These are phyloP conservation scores for Coccomyxa sp. DNA, from an alignment of 139 green algal species.

Conservation along the genomic window DNA sequence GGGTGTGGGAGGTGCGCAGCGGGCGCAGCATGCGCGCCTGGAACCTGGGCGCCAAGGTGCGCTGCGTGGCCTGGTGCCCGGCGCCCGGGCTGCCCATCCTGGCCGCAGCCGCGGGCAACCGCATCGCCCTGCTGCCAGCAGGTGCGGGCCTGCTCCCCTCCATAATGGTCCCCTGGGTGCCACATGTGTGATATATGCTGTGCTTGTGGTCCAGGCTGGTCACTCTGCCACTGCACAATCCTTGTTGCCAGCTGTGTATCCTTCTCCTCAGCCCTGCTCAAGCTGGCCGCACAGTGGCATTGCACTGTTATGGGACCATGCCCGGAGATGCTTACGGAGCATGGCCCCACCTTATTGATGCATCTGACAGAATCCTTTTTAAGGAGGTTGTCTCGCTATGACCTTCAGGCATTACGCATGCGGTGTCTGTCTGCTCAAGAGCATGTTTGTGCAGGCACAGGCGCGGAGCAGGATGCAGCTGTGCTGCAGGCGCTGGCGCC, in stretches of 20 bases:
- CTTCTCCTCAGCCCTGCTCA: too few species aligned
- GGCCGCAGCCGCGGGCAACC: slow-evolving; percentile 40
- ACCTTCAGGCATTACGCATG: not conserved
- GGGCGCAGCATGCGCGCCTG: slow-evolving; percentile 41
- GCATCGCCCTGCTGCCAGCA: slow-evolving; percentile 56
- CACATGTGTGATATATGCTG: too few species aligned
- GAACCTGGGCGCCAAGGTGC: slow-evolving; percentile 46
- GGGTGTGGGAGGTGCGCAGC: slow-evolving; percentile 86
- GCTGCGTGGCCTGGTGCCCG: slow-evolving; percentile 72
- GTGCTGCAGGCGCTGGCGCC: not conserved
- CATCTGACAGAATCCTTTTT: not conserved
- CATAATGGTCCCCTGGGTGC: too few species aligned
- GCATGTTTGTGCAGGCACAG: slow-evolving; percentile 25
- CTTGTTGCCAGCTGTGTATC: too few species aligned
- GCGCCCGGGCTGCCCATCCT: slow-evolving; percentile 38
- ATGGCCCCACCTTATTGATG: too few species aligned
- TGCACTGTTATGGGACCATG: too few species aligned
- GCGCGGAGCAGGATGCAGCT: slow-evolving; percentile 14
- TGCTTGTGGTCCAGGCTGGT: too few species aligned
- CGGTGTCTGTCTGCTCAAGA: too few species aligned
- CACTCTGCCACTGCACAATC: too few species aligned
- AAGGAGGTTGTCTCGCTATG: not conserved
- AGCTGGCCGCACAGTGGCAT: too few species aligned
- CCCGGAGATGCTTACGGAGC: too few species aligned
- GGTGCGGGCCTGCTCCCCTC: slow-evolving; percentile 6